phyloP scores from a whole-genome alignment of 2,329 filamentous ascomycete species.

The Epichloe coenophiala region DNA sequence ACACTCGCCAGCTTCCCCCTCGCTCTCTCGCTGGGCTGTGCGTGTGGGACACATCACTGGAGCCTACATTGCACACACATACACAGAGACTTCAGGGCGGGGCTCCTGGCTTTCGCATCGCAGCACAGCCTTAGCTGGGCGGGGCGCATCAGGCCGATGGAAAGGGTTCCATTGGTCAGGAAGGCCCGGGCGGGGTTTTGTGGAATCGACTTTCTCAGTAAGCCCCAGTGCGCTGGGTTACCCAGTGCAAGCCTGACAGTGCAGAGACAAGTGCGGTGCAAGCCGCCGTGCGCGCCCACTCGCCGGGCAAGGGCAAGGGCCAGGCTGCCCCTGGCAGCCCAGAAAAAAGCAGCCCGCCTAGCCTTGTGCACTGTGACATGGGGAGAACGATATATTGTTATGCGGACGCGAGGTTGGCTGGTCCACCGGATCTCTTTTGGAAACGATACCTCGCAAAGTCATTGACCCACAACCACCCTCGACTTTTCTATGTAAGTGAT shows the following conservation, averaged over 20 bases:
- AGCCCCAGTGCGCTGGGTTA: neutral
- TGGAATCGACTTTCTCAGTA: neutral
- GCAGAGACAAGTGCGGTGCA: too few species aligned
- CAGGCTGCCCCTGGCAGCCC: too few species aligned
- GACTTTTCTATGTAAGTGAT: too few species aligned
- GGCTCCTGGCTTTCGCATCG: constrained; percentile 5
- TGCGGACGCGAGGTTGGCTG: neutral
- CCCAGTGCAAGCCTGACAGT: neutral
- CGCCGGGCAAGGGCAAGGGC: too few species aligned
- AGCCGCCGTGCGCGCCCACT: too few species aligned
- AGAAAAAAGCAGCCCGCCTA: neutral
- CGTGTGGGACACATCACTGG: neutral
- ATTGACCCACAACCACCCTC: too few species aligned
- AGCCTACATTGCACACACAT: too few species aligned
- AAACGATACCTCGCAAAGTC: too few species aligned
- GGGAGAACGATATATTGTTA: too few species aligned
- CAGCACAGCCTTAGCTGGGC: constrained; percentile 10
- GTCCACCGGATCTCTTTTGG: too few species aligned
- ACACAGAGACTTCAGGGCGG: neutral
- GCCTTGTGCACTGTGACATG: neutral
- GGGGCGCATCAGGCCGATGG: constrained; percentile 10
- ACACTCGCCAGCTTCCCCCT: neutral
- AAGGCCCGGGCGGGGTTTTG: neutral
- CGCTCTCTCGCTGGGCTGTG: too few species aligned
- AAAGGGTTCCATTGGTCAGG: neutral